phyloP scores from a whole-genome alignment of 1,139 yeast species.

The Saccharomyces hybrid region DNA sequence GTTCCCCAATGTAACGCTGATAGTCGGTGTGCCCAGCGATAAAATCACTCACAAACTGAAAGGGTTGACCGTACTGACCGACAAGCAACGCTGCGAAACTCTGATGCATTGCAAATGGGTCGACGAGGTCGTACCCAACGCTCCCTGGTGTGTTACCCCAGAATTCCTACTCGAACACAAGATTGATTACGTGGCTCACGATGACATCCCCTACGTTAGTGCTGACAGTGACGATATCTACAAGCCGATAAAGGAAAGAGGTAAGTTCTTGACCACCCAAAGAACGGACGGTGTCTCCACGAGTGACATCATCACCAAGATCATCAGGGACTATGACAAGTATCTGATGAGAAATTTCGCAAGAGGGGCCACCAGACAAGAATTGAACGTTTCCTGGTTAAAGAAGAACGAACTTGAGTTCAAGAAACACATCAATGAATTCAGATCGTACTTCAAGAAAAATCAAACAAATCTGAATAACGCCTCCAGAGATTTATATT shows the following conservation, averaged over 20 bases:
- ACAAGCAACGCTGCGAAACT: constrained; percentile 82
- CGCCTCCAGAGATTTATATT: constrained; percentile 73
- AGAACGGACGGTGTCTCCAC: constrained; percentile 96
- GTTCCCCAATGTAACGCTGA: constrained; percentile 74
- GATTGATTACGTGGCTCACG: constrained; percentile 96
- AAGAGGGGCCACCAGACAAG: constrained; percentile 94
- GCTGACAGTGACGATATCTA: constrained; percentile 85
- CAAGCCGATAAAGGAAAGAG: constrained; percentile 81
- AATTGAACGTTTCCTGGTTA: constrained; percentile 92
- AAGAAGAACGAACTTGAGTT: constrained; percentile 93
- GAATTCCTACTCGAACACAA: constrained; percentile 71
- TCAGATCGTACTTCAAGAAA: constrained; percentile 76
- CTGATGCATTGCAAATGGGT: constrained; percentile 93
- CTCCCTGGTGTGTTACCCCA: constrained; percentile 92
- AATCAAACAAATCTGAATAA: constrained; percentile 63
- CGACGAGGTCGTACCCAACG: constrained; percentile 87
- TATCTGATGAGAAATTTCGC: constrained; percentile 95
- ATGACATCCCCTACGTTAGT: constrained; percentile 90
- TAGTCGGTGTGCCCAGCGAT: constrained; percentile 90
- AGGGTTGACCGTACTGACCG: constrained; percentile 86
- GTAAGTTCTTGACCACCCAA: constrained; percentile 89
- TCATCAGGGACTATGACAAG: constrained; percentile 92
- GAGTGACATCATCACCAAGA: constrained; percentile 89
- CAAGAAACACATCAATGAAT: constrained; percentile 81
- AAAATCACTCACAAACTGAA: constrained; percentile 84